Evolutionary conservation across 805 yeast genomes (phyloP).

Genomic region (Sungouiozyma intestinalis): DNA sequence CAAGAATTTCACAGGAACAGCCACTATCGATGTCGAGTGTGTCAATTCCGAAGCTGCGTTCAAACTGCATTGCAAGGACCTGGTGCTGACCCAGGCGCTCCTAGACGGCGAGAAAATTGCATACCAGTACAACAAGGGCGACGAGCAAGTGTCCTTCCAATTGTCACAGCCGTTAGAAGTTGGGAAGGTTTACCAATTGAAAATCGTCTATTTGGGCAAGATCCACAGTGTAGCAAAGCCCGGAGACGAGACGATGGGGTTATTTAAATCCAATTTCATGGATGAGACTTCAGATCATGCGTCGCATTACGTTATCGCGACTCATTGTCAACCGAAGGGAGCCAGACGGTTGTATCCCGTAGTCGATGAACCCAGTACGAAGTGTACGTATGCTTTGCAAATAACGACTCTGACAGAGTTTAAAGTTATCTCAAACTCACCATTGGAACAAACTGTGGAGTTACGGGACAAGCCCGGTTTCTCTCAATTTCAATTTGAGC

Average conservation of each 20-base stretch:
- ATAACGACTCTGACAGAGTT: conserved; percentile 42
- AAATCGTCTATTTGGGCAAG: conserved; percentile 40
- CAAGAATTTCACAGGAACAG: conserved; percentile 38
- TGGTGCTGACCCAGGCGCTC: conserved; percentile 32
- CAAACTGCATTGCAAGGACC: conserved; percentile 23
- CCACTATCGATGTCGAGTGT: conserved; percentile 5
- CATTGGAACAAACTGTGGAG: conserved; percentile 18
- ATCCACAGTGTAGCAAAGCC: conserved; percentile 41
- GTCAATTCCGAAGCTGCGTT: conserved; percentile 5
- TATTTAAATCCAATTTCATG: conserved; percentile 57
- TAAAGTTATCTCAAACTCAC: conserved; percentile 43
- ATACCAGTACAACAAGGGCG: conserved; percentile 14
- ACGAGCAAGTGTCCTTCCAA: conserved; percentile 7
- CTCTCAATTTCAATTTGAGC: conserved; percentile 33
- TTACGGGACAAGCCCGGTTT: conserved; percentile 12
- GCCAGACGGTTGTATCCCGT: conserved; percentile 59
- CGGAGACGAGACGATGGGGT: conserved; percentile 49
- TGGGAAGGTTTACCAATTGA: conserved; percentile 6
- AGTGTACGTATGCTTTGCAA: conserved; percentile 35
- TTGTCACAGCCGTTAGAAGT: not conserved
- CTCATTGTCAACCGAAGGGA: conserved; percentile 63
- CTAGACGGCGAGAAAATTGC: conserved; percentile 22
- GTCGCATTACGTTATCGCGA: conserved; percentile 41
- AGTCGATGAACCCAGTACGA: conserved; percentile 51
- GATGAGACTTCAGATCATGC: conserved; percentile 40